A percentile compares a stretch with the other conserved stretches of the same genome.
These are phyloP conservation scores for Picochlorum sp. DNA, from an alignment of 139 green algal species.

Conservation along the genomic window DNA sequence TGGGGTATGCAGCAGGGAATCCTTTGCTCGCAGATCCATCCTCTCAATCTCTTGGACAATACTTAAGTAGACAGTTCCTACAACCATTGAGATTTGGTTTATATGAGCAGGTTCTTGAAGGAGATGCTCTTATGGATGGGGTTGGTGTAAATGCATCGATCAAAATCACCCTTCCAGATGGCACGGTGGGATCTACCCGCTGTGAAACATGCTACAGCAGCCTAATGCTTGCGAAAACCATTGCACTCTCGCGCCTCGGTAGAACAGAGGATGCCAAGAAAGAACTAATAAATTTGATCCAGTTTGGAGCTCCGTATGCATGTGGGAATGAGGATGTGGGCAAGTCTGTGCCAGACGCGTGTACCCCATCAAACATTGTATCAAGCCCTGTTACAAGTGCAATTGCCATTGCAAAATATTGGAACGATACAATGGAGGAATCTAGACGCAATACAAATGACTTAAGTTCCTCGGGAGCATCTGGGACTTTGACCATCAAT, in stretches of 20 bases:
- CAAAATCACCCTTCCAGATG: neutral
- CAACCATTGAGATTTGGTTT: neutral
- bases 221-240: neutral
- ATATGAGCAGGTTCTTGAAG: neutral
- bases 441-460: neutral
- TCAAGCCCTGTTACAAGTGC: neutral
- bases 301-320: neutral
- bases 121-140: neutral
- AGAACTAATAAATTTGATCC: neutral
- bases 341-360: neutral
- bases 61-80: neutral
- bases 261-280: neutral
- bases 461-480: neutral
- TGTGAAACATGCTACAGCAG: neutral
- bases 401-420: neutral
- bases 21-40: neutral
- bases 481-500: neutral
- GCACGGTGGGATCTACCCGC: neutral
- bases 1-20: neutral
- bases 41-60: neutral
- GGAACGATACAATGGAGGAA: neutral
- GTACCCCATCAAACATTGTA: neutral
- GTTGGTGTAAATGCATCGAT: neutral
- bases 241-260: neutral
- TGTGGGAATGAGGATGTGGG: neutral